A percentile compares a stretch with the other conserved stretches of the same genome.
Conservation (phyloP, 768 basidiomycete species). For the Epithele typhae region DNA sequence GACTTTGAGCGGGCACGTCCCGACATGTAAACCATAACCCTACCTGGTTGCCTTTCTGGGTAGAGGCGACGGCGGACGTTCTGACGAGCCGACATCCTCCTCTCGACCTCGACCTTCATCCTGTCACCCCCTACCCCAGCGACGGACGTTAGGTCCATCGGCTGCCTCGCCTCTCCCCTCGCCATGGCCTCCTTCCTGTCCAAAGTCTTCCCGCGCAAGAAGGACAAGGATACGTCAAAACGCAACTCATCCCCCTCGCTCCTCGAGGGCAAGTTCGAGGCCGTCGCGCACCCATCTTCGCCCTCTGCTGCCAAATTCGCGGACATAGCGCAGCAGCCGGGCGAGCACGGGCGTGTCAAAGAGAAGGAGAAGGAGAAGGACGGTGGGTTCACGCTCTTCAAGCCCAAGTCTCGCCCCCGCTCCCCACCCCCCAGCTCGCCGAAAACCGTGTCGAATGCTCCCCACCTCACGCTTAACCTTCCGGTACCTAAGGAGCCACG, state of each 20-base stretch:
- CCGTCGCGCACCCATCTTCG: conserved; percentile 46
- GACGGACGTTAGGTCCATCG: conserved; percentile 15
- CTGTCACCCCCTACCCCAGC: conserved; percentile 1
- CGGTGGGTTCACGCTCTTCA: conserved; percentile 45
- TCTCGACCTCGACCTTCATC: conserved; percentile 3
- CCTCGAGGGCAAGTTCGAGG: conserved; percentile 74
- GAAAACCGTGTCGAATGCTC: conserved; percentile 30
- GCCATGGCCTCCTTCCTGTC: conserved; percentile 64
- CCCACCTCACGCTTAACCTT: conserved; percentile 62
- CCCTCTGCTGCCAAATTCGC: conserved; percentile 29
- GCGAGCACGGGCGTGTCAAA: conserved; percentile 24
- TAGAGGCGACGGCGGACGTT: neutral
- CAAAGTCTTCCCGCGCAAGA: conserved; percentile 76
- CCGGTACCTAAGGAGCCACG: conserved; percentile 46
- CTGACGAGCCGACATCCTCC: neutral
- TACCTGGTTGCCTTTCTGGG: too few species aligned
- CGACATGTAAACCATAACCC: too few species aligned
- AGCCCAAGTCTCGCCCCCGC: conserved; percentile 39
- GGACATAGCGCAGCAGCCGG: conserved; percentile 28
- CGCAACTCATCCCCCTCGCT: conserved; percentile 40
- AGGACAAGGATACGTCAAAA: conserved; percentile 44
- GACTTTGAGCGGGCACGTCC: too few species aligned
- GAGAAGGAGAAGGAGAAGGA: conserved; percentile 42
- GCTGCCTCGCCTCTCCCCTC: neutral
- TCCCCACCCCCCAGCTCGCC: conserved; percentile 31